Base-by-base conservation (phyloP, 2,329 filamentous ascomycete genomes). In the Pseudogymnoascus sp. region DNA sequence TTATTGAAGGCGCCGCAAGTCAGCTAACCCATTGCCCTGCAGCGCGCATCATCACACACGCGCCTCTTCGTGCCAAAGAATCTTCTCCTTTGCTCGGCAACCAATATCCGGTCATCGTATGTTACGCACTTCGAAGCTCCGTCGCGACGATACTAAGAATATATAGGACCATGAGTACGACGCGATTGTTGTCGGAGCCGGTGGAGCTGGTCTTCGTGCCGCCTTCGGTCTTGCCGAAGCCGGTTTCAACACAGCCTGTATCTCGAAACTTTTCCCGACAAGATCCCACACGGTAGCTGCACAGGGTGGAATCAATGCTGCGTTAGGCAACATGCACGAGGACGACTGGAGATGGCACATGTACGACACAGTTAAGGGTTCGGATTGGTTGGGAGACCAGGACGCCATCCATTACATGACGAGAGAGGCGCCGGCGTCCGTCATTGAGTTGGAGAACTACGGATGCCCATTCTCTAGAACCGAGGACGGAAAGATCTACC, bases 341-440 rank as follows among this genome's bases (percentile, higher is more conserved):
- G 93, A 97, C 74, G 92, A 97, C 80, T 97, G 93, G 93, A 87
- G 92, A 82, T 97, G 93, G 93, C 93, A 97, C 80, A 97, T 97
- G 93, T 97, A 97, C 82, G 93, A 97, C 78, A 97, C 93, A 47
- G 93, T 97, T 76, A 97, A 97, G 83, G 93, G 93, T 69, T 96
- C 91, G 69, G 93, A 97, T 82, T 97, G 93, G 93, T 86, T 97
- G 61, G 93, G 93, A 77, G 93, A 97, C 78, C 93, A 97, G 79
- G 93, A 97, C 76, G 93, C 93, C 69, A 97, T 97, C 75, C 93
- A 97, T 80, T 97, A 97, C 82, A 97, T 97, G 93, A 97, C 93
- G 73, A 86, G 92, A 74, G 93, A 97, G 80, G 93, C 93, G 66
- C 92, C 93, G 35, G 87, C 88, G 66, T 93, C 90, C 70, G 93